These are phyloP conservation scores for Coccomyxa sp. DNA, from an alignment of 139 green algal genomes.

Conservation along the genomic window DNA sequence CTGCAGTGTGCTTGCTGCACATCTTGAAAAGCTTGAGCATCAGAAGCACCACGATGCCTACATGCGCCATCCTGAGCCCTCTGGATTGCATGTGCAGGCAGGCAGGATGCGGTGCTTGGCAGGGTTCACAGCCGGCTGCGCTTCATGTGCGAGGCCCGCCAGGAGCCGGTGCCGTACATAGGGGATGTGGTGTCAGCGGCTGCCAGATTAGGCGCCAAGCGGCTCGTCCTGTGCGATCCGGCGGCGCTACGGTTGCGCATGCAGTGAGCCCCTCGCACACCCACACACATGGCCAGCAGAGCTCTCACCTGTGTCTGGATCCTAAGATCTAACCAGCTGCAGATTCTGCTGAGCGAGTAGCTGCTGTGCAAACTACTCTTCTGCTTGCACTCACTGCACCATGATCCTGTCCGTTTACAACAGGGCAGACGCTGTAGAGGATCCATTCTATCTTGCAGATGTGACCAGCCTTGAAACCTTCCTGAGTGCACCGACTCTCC, in stretches of 20 bases:
- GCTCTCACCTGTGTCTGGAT: background rate
- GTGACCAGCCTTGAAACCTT: background rate
- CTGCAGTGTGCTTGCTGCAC: background rate
- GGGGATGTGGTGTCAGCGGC: conserved; percentile 19
- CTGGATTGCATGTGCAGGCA: background rate
- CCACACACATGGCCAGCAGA: no score
- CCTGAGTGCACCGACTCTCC: background rate
- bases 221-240: conserved; percentile 40
- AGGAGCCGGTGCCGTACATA: conserved; percentile 5
- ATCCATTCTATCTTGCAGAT: background rate
- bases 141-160: conserved; percentile 28
- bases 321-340: background rate
- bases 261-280: conserved; percentile 6
- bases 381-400: background rate
- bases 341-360: background rate
- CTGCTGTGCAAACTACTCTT: background rate
- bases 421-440: background rate
- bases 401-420: background rate
- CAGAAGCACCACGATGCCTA: no score
- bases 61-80: background rate
- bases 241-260: conserved; percentile 16
- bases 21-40: background rate
- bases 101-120: conserved; percentile 26
- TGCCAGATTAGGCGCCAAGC: conserved; percentile 28
- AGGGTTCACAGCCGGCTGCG: conserved; percentile 18